phyloP scores from a whole-genome alignment of 2,329 filamentous ascomycete species.

The Penicillium sp. region DNA sequence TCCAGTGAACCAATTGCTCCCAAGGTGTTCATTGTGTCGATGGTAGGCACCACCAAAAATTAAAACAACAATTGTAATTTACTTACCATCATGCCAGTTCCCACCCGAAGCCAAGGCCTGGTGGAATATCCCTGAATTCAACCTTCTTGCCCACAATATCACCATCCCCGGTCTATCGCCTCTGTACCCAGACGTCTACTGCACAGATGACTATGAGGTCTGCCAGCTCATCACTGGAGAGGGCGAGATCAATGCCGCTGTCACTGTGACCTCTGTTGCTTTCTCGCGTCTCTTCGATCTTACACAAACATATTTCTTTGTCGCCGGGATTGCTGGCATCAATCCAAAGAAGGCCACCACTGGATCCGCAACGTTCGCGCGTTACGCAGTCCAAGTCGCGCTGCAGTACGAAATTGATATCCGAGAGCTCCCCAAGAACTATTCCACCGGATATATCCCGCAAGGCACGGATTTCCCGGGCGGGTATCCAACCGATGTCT shows the following conservation, averaged over 20 bases:
- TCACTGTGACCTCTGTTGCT: constrained; percentile 63
- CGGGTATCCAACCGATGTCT: constrained; percentile 59
- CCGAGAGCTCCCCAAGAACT: constrained; percentile 65
- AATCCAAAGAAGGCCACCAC: constrained; percentile 67
- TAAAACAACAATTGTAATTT: background rate
- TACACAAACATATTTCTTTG: constrained; percentile 65
- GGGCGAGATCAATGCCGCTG: constrained; percentile 72
- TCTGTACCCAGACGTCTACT: constrained; percentile 64
- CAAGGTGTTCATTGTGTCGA: constrained; percentile 46
- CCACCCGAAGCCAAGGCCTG: constrained; percentile 61
- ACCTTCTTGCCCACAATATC: constrained; percentile 58
- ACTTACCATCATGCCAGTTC: constrained; percentile 49
- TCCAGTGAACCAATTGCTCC: constrained; percentile 31
- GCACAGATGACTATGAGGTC: constrained; percentile 58
- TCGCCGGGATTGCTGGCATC: constrained; percentile 72
- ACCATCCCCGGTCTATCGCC: constrained; percentile 63
- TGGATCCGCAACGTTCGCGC: constrained; percentile 64
- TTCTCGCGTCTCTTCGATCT: constrained; percentile 64
- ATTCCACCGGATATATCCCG: constrained; percentile 66
- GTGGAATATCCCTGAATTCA: constrained; percentile 57
- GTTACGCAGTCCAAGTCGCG: constrained; percentile 70
- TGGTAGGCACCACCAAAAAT: constrained; percentile 29
- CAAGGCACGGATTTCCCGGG: constrained; percentile 58
- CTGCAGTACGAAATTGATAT: constrained; percentile 74
- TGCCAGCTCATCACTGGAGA: constrained; percentile 70